phyloP scores from a whole-genome alignment of 2,329 filamentous ascomycete species.

The Colletotrichum melonis region DNA sequence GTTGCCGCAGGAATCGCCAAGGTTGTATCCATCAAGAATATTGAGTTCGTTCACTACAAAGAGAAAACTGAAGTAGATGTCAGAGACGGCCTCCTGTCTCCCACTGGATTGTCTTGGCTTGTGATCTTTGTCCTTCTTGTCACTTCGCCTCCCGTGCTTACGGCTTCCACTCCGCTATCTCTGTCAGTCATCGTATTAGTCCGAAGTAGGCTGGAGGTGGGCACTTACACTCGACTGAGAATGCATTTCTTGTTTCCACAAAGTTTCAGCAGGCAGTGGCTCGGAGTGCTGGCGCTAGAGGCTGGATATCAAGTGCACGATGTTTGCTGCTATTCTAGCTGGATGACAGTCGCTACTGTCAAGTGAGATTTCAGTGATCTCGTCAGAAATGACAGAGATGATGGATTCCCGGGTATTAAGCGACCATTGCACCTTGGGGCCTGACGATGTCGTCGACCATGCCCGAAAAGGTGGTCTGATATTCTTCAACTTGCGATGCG shows the following conservation, averaged over 20 bases:
- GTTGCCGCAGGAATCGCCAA: constrained; percentile 42
- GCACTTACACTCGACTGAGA: background rate
- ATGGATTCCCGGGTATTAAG: background rate
- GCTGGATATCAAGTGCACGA: background rate
- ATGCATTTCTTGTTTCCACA: background rate
- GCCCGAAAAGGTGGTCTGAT: background rate
- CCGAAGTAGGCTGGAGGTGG: background rate
- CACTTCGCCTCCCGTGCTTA: background rate
- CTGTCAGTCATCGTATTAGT: background rate
- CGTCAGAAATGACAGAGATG: constrained; percentile 31
- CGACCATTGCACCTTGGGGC: no score
- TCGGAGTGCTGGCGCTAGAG: background rate
- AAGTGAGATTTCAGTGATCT: constrained; percentile 10
- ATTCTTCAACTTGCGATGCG: background rate
- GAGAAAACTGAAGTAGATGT: constrained; percentile 45
- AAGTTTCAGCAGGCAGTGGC: background rate
- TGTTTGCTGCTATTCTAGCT: background rate
- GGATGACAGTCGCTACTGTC: background rate
- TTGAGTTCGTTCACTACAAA: constrained; percentile 52
- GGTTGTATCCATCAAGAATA: constrained; percentile 28
- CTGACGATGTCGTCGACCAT: background rate
- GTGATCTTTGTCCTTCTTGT: background rate
- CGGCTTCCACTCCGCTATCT: background rate
- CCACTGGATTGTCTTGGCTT: background rate
- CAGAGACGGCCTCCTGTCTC: background rate